Conservation (phyloP, 2,329 filamentous ascomycete species). For the Septoria linicola region DNA sequence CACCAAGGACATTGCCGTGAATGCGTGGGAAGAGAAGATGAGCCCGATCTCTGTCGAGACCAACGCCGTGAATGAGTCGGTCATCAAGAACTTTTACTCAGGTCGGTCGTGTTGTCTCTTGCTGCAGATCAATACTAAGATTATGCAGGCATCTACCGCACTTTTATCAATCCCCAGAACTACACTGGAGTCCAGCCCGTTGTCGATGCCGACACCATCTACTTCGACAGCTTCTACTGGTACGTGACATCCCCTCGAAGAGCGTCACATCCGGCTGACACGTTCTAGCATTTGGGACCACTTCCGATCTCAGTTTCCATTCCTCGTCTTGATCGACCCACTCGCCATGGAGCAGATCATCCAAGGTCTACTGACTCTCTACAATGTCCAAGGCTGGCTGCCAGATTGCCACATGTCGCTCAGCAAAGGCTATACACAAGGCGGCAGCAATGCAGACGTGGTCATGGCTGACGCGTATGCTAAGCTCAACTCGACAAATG, state of each 20-base stretch:
- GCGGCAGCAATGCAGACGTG: slow-evolving; percentile 69
- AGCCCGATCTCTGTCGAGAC: slow-evolving; percentile 41
- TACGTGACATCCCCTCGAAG: background rate
- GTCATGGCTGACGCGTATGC: slow-evolving; percentile 71
- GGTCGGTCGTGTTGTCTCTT: slow-evolving; percentile 34
- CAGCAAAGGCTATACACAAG: slow-evolving; percentile 65
- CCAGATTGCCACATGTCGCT: slow-evolving; percentile 71
- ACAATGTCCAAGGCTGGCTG: slow-evolving; percentile 66
- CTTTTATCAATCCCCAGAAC: slow-evolving; percentile 48
- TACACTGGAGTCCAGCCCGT: slow-evolving; percentile 48
- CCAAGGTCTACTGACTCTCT: slow-evolving; percentile 67
- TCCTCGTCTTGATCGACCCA: slow-evolving; percentile 66
- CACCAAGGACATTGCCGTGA: slow-evolving; percentile 44
- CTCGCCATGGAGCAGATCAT: slow-evolving; percentile 63
- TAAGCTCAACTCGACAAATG: slow-evolving; percentile 61
- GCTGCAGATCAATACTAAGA: slow-evolving; percentile 34
- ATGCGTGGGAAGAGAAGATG: slow-evolving; percentile 44
- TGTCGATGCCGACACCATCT: slow-evolving; percentile 23
- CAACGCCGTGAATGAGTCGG: slow-evolving; percentile 35
- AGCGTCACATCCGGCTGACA: slow-evolving; percentile 2
- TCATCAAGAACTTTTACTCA: slow-evolving; percentile 49
- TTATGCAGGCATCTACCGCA: slow-evolving; percentile 47
- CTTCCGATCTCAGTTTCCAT: slow-evolving; percentile 64
- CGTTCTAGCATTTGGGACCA: slow-evolving; percentile 61
- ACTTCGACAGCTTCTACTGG: slow-evolving; percentile 35